Conservation (phyloP, 495 filamentous ascomycete genomes). For the Aspergillus affinis region DNA sequence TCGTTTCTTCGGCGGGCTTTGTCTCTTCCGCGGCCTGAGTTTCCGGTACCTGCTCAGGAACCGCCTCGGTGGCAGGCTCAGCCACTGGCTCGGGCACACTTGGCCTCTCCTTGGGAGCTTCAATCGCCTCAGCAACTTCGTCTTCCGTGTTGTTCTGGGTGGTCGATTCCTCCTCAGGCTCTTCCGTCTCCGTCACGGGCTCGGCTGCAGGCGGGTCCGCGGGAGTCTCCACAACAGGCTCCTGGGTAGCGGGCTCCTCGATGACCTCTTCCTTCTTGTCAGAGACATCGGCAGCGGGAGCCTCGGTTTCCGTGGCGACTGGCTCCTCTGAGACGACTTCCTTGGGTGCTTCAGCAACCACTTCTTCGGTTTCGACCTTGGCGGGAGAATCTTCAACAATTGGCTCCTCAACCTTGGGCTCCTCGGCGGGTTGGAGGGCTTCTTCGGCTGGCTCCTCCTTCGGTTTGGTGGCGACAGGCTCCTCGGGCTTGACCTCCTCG, state of each 20-base stretch:
- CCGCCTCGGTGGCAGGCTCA: slow-evolving; percentile 8
- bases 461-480: background rate
- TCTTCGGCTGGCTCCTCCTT: background rate
- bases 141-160: background rate
- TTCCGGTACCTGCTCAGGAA: background rate
- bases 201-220: background rate
- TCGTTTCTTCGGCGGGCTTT: background rate
- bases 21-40: background rate
- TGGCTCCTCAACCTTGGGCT: background rate
- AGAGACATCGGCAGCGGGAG: background rate
- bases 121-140: background rate
- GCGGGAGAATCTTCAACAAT: slow-evolving; percentile 14
- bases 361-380: slow-evolving; percentile 7
- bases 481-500: background rate
- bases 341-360: slow-evolving; percentile 6
- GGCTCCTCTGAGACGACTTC: slow-evolving; percentile 13
- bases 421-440: too few relatives aligned
- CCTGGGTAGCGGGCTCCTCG: background rate
- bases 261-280: slow-evolving; percentile 4
- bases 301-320: slow-evolving; percentile 4
- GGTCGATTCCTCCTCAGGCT: background rate
- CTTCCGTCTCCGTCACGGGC: background rate
- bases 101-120: background rate
- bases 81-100: slow-evolving; percentile 8
- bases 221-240: background rate